A percentile compares a stretch with the other conserved stretches of the same genome.
Conservation (phyloP, 2,329 filamentous ascomycete species). For the Emmonsiellopsis sp. region DNA sequence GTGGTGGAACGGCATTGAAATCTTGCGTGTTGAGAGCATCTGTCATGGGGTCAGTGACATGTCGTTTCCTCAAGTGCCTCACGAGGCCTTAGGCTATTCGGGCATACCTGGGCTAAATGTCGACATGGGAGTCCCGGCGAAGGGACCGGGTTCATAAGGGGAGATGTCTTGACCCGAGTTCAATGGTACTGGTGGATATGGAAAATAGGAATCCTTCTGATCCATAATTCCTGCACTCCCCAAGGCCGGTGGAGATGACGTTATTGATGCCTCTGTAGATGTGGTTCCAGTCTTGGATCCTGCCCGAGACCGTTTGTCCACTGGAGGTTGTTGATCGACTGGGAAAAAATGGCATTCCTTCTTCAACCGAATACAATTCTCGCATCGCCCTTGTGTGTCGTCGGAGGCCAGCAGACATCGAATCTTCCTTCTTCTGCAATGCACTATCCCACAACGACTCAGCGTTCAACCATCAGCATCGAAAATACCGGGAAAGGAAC, state of each 20-base stretch:
- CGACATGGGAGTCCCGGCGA: slow-evolving; percentile 24
- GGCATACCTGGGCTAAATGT: slow-evolving; percentile 28
- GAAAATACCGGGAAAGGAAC: slow-evolving; percentile 1
- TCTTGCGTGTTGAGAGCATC: slow-evolving; percentile 22
- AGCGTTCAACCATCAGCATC: slow-evolving; percentile 1
- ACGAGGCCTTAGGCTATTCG: neutral
- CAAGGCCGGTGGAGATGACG: slow-evolving; percentile 40
- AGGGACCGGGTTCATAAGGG: slow-evolving; percentile 22
- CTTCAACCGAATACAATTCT: slow-evolving; percentile 87
- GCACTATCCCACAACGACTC: slow-evolving; percentile 45
- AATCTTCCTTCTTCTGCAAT: slow-evolving; percentile 89
- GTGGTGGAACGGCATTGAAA: slow-evolving; percentile 20
- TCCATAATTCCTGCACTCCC: slow-evolving; percentile 21
- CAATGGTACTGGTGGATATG: slow-evolving; percentile 27
- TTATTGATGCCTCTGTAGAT: slow-evolving; percentile 37
- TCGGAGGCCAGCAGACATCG: slow-evolving; percentile 70
- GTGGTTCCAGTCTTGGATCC: slow-evolving; percentile 35
- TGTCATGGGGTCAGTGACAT: slow-evolving; percentile 12
- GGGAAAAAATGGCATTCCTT: slow-evolving; percentile 91
- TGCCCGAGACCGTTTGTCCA: slow-evolving; percentile 38
- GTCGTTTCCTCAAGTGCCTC: neutral
- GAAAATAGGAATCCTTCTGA: slow-evolving; percentile 27
- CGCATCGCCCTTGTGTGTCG: slow-evolving; percentile 67
- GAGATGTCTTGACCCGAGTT: slow-evolving; percentile 25
- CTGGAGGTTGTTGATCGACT: slow-evolving; percentile 63